phyloP scores from a whole-genome alignment of 352 stramenopile genomes.

The Pythium utonaiense region DNA sequence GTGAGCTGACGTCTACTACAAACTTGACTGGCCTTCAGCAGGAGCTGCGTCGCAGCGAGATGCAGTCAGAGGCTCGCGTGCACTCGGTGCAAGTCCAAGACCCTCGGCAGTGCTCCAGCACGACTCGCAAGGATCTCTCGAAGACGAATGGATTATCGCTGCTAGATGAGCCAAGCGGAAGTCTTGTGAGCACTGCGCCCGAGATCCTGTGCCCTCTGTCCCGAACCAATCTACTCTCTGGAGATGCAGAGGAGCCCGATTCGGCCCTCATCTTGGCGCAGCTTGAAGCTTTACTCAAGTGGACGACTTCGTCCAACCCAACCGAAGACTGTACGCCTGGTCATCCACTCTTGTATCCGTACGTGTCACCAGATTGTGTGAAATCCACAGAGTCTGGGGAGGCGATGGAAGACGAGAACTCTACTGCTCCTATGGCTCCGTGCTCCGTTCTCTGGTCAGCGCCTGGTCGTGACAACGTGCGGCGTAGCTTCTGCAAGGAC shows the following conservation, averaged over 20 bases:
- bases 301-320: conserved; percentile 34
- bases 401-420: not conserved
- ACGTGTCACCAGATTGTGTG: conserved; percentile 9
- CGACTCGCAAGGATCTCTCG: not conserved
- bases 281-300: conserved; percentile 47
- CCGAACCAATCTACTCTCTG: conserved; percentile 29
- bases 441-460: conserved; percentile 61
- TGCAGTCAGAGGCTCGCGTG: conserved; percentile 7
- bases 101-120: conserved; percentile 29
- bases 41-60: not conserved
- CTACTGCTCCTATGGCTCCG: not conserved
- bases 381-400: not conserved
- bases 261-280: conserved; percentile 48
- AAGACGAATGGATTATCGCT: conserved; percentile 19
- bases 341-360: conserved; percentile 27
- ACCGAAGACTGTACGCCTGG: not conserved
- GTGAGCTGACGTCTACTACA: not conserved
- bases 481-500: conserved; percentile 41
- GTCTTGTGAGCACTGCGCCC: conserved; percentile 14
- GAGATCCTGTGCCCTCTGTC: conserved; percentile 64
- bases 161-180: conserved; percentile 42
- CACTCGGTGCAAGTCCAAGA: conserved; percentile 41
- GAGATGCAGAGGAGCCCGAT: conserved; percentile 64
- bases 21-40: conserved; percentile 15
- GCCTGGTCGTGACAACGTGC: conserved; percentile 33